These are phyloP conservation scores for Linnemannia elongata DNA, from an alignment of 192 early-diverging fungal genomes.

Conservation along the genomic window DNA sequence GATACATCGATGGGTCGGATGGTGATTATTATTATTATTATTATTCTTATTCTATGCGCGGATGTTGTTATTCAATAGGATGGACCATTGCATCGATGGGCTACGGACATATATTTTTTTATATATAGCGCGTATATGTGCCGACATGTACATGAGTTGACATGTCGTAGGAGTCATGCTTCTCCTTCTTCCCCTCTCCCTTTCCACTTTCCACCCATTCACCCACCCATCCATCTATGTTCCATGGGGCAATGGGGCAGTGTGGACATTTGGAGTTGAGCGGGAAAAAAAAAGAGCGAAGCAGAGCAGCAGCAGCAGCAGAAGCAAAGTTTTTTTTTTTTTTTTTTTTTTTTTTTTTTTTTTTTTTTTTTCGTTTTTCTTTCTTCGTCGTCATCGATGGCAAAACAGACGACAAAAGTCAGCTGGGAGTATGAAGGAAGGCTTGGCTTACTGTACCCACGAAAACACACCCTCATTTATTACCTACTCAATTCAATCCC, in stretches of 20 bases:
- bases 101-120: background rate
- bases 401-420: background rate
- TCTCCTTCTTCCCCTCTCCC: background rate
- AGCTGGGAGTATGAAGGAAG: background rate
- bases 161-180: background rate
- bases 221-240: background rate
- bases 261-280: background rate
- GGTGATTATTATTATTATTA: background rate
- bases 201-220: too few species aligned
- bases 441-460: background rate
- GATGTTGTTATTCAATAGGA: background rate
- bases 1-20: background rate
- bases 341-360: background rate
- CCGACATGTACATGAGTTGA: background rate
- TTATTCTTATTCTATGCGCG: background rate
- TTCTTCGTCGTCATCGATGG: background rate
- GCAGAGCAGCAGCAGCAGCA: background rate
- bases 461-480: background rate
- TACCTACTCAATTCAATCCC: background rate
- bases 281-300: slow-evolving; percentile 7
- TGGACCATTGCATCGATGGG: background rate
- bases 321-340: background rate
- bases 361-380: background rate
- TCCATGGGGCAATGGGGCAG: background rate
- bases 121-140: slow-evolving; percentile 6